These are phyloP conservation scores for Sclerotinia trifoliorum DNA, from an alignment of 2,329 filamentous ascomycete species.

Conservation along the genomic window DNA sequence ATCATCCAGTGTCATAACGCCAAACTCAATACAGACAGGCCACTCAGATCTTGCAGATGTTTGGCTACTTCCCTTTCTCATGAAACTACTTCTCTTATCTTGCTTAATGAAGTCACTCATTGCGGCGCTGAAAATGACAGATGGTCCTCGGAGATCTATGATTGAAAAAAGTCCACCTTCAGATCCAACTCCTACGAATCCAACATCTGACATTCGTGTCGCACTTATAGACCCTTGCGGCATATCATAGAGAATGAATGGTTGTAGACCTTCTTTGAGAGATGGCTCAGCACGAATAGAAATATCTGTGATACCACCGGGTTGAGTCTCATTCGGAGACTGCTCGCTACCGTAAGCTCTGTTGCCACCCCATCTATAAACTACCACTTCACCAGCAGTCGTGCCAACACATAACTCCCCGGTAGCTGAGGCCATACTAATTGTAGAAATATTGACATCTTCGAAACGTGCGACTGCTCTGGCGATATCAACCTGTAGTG, in stretches of 20 bases:
- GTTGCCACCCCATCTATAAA: constrained; percentile 89
- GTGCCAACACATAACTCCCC: constrained; percentile 85
- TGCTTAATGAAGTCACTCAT: constrained; percentile 71
- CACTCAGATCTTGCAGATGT: constrained; percentile 60
- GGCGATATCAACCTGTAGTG: constrained; percentile 83
- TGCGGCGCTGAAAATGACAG: constrained; percentile 74
- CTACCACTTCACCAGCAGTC: constrained; percentile 74
- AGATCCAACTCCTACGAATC: constrained; percentile 85
- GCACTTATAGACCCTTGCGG: constrained; percentile 78
- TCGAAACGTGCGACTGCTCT: constrained; percentile 77
- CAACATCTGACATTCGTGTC: constrained; percentile 83
- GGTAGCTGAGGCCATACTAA: constrained; percentile 76
- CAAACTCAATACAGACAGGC: constrained; percentile 83
- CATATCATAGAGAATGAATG: constrained; percentile 78
- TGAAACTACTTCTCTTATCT: constrained; percentile 74
- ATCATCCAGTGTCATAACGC: constrained; percentile 88
- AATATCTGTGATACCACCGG: constrained; percentile 74
- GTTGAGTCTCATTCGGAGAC: constrained; percentile 53
- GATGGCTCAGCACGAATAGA: constrained; percentile 66
- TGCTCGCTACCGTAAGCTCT: constrained; percentile 65
- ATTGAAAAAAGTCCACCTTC: constrained; percentile 78
- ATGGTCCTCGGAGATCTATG: constrained; percentile 83
- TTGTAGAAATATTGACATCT: constrained; percentile 72
- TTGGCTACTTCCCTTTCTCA: constrained; percentile 54
- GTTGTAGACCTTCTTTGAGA: constrained; percentile 78